Base-by-base conservation (phyloP, 768 basidiomycete species). In the Obba rivulosa region DNA sequence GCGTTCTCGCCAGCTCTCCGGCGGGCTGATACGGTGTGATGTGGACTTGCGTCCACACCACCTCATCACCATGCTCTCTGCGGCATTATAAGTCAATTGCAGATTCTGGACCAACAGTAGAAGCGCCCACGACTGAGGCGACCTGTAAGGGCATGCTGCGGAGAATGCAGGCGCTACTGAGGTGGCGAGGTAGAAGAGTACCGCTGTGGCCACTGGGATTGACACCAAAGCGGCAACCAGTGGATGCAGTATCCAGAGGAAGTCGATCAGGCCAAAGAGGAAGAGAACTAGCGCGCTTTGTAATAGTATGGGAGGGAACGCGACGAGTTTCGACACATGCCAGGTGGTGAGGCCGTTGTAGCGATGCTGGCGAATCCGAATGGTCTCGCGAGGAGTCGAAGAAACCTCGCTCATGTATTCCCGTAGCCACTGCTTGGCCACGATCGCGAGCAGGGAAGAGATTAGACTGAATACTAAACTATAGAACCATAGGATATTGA, bases 291-390 rank as follows among this genome's bases (percentile, higher is more conserved):
- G 45, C 24, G 52, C 48, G 21, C 48, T 24, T 35, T 55, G 42
- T 13, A 56, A 46, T 3, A 56, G 35, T 10, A 56, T 38, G n/a
- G 54, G 51, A n/a, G 50, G 46, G 5, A 50, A 20, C 2, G 52
- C 51, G 42, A 62, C 49, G n/a, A 62, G 56, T 24, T 54, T 57
- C 16, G 54, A 49, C 5, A 63, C 52, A 16, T 49, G 40, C 60
- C 61, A 63, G 3, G 41, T 28, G 16, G 42, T 34, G n/a, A 62
- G 42, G 13, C 57, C 58, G 24, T 59, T 34, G 38, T 20, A 53
- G 2, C 54, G 49, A 38, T 53, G 40, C 31, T 63, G 60, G 10
- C 60, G 53, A 9, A 55, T 41, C 3, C 59, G 43, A 16, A 54
- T 46, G 11, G 34, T 43, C 20, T 55, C 46, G n/a, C 51, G 51